A percentile compares a stretch with the other conserved stretches of the same genome.
Evolutionary conservation across 179 eudicot genomes (phyloP).

Genomic region (Silene coronaria): DNA sequence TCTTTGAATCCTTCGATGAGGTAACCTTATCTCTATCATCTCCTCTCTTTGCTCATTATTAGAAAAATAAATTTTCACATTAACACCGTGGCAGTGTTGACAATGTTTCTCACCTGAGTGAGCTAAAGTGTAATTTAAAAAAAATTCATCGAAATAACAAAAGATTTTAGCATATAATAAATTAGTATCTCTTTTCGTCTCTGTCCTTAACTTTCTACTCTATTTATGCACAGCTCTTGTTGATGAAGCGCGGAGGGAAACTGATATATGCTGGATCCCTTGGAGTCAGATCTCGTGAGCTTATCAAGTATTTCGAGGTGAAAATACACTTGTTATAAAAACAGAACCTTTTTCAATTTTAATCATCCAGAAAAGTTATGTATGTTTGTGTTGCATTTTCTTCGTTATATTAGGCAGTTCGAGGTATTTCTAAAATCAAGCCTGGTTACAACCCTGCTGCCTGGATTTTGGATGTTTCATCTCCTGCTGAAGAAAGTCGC

Average conservation of each 20-base stretch:
- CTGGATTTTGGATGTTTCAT: slow-evolving; percentile 69
- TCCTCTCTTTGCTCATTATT: neutral
- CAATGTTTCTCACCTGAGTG: neutral
- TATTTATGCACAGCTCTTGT: slow-evolving; percentile 43
- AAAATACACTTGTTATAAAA: neutral
- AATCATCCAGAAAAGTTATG: slow-evolving; percentile 2
- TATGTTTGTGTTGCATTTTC: neutral
- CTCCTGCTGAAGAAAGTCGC: slow-evolving; percentile 58
- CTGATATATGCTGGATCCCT: slow-evolving; percentile 75
- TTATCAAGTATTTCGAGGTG: slow-evolving; percentile 66
- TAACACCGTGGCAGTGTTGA: too few species aligned
- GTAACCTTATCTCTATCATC: slow-evolving; percentile 23
- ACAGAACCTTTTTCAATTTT: neutral
- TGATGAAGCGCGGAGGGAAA: slow-evolving; percentile 76
- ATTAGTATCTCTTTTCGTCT: too few species aligned
- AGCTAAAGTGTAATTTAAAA: too few species aligned
- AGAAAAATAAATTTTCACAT: too few species aligned
- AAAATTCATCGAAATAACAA: neutral
- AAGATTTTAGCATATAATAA: neutral
- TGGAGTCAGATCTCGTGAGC: slow-evolving; percentile 50
- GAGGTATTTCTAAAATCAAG: slow-evolving; percentile 53
- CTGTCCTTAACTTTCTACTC: neutral
- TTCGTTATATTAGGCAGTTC: slow-evolving; percentile 39
- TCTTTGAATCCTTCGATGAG: slow-evolving; percentile 93
- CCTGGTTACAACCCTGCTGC: slow-evolving; percentile 72